A percentile compares a stretch with the other conserved stretches of the same genome.
Evolutionary conservation across 768 basidiomycete genomes (phyloP).

Genomic region (Termitomyces sp.): DNA sequence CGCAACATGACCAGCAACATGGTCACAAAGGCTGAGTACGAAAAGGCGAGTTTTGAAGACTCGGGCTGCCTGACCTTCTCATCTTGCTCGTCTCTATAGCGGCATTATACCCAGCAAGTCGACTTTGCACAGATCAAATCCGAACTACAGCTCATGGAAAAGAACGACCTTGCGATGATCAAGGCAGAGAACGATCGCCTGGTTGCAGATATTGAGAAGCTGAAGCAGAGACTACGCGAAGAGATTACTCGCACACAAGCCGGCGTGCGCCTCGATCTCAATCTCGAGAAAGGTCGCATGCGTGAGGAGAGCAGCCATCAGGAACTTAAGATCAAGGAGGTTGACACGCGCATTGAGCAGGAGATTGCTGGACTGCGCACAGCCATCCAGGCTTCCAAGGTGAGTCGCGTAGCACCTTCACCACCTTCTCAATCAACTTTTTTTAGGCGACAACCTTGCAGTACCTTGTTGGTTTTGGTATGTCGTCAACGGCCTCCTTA

Average conservation of each 20-base stretch:
- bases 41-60: constrained; percentile 59
- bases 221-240: constrained; percentile 89
- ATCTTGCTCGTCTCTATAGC: constrained; percentile 33
- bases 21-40: constrained; percentile 94
- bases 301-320: constrained; percentile 89
- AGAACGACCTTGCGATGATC: constrained; percentile 93
- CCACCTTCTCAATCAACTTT: background rate
- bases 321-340: constrained; percentile 95
- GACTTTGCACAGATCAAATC: constrained; percentile 97
- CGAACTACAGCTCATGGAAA: constrained; percentile 92
- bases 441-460: constrained; percentile 76
- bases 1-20: constrained; percentile 94
- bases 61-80: background rate
- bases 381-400: constrained; percentile 82
- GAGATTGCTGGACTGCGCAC: constrained; percentile 88
- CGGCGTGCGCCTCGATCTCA: constrained; percentile 90
- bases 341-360: constrained; percentile 94
- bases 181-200: constrained; percentile 97
- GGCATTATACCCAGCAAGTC: constrained; percentile 92
- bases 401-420: constrained; percentile 18
- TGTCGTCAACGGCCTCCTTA: constrained; percentile 20
- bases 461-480: constrained; percentile 84
- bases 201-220: constrained; percentile 84
- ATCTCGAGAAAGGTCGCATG: constrained; percentile 94
- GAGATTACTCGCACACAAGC: constrained; percentile 91